phyloP scores from a whole-genome alignment of 768 basidiomycete species.

The Pulveroboletus sp. region DNA sequence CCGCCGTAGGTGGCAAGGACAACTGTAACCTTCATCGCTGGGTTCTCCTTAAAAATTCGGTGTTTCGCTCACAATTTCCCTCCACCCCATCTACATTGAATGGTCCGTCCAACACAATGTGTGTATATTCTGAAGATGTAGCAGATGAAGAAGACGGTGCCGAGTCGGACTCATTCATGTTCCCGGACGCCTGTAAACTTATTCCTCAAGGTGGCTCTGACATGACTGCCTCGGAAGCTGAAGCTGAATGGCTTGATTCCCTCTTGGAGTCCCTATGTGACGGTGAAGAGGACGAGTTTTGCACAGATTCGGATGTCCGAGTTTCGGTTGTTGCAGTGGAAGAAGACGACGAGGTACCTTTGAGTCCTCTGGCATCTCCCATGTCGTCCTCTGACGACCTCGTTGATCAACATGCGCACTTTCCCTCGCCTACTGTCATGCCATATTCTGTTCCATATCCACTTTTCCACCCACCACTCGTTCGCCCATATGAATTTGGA shows the following conservation, averaged over 20 bases:
- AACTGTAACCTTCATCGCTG: conserved; percentile 78
- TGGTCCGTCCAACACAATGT: conserved; percentile 19
- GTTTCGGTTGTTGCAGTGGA: conserved; percentile 49
- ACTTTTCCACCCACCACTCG: conserved; percentile 54
- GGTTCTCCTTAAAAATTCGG: conserved; percentile 86
- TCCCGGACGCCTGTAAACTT: conserved; percentile 70
- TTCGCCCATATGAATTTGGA: conserved; percentile 51
- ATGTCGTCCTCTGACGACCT: conserved; percentile 80
- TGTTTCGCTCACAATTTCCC: conserved; percentile 52
- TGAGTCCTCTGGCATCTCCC: conserved; percentile 66
- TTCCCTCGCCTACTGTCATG: conserved; percentile 45
- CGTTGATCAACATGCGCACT: conserved; percentile 48
- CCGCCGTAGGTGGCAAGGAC: conserved; percentile 60
- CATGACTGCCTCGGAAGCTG: conserved; percentile 60
- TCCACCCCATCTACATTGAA: conserved; percentile 29
- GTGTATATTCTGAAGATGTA: conserved; percentile 35
- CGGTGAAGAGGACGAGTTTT: conserved; percentile 64
- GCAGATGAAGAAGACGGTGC: conserved; percentile 49
- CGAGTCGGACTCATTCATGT: conserved; percentile 72
- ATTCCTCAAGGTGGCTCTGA: conserved; percentile 33
- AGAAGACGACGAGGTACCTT: conserved; percentile 55
- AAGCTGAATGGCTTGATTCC: conserved; percentile 82
- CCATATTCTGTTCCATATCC: conserved; percentile 69
- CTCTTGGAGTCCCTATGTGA: conserved; percentile 72
- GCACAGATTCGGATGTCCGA: conserved; percentile 42